Base-by-base conservation (phyloP, 139 green algal species). In the Picochlorum sp. region DNA sequence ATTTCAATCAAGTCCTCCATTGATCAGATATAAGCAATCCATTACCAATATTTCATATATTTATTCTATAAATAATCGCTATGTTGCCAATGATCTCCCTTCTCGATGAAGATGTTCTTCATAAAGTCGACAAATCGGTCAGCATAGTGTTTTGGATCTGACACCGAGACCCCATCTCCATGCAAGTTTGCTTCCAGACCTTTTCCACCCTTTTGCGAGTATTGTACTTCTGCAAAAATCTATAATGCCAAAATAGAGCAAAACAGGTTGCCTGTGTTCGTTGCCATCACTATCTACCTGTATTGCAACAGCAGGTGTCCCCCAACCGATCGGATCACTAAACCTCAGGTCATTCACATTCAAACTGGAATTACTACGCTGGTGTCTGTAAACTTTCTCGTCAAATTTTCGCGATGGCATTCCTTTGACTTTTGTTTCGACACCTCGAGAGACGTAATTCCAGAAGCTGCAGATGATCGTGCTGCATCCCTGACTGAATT, bases 241-340 rank as follows among this genome's bases (percentile, higher is more conserved):
- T 49, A 92, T 87, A 70, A 93, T 86, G 28, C 82, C 85, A 58
- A 91, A 86, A 71, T 80, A 83, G 0, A 92, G 67, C 41, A 92
- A 67, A 9, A 87, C 74, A 30, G 32, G 62, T 56, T 81, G 55
- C 9, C 61, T 20, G 0, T 14, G 11, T 26, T 30, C 57, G 1
- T 13, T 23, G 2, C 28, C 21, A 49, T 49, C 8, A 3, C 16
- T 50, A 54, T 10, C 23, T 24, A 58, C 11, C 38, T 3, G 13
- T 26, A 16, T 30, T 6, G 18, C 32, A 24, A 65, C 56, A n/a
- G 74, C 24, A 4, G 68, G 71, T 10, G 21, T 28, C 1, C 37
- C 52, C 50, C 51, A 45, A 52, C 4, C 8, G 24, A 59, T 38
- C 23, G 60, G 26, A 9, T 16, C 58, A n/a, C 24, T 7, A 26